Evolutionary conservation across 768 basidiomycete species (phyloP).

Genomic region (Suillus sp.): DNA sequence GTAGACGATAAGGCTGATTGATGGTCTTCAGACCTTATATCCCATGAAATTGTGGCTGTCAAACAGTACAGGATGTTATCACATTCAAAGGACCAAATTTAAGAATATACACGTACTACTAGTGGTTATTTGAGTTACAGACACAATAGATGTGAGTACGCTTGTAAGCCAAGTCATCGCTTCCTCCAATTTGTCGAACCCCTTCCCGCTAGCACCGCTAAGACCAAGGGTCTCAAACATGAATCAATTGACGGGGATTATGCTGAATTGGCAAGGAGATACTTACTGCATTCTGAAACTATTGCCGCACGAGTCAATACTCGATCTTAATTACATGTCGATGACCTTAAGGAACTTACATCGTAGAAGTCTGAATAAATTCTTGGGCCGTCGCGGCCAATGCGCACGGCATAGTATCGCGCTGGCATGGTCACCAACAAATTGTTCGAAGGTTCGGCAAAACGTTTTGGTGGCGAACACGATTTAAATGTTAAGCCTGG

Average conservation of each 20-base stretch:
- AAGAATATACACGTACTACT: slow-evolving; percentile 24
- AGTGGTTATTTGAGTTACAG: slow-evolving; percentile 10
- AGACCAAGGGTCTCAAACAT: slow-evolving; percentile 28
- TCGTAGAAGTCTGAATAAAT: slow-evolving; percentile 33
- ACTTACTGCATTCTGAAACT: slow-evolving; percentile 32
- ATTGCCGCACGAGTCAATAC: not conserved
- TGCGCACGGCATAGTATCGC: slow-evolving; percentile 38
- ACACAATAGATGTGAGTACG: slow-evolving; percentile 17
- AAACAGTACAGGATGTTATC: not conserved
- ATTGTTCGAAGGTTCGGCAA: not conserved
- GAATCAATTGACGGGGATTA: not conserved
- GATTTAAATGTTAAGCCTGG: not conserved
- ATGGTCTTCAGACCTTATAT: not conserved
- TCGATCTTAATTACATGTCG: not conserved
- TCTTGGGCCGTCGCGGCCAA: slow-evolving; percentile 35
- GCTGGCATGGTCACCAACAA: not conserved
- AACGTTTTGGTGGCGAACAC: not conserved
- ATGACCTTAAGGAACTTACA: slow-evolving; percentile 22
- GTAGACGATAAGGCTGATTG: slow-evolving; percentile 11
- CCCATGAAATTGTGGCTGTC: not conserved
- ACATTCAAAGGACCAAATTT: not conserved
- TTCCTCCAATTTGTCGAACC: slow-evolving; percentile 33
- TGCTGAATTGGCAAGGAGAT: not conserved
- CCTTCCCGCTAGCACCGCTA: slow-evolving; percentile 36
- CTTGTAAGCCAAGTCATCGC: slow-evolving; percentile 27